Evolutionary conservation across 2,329 filamentous ascomycete species (phyloP), one percentile per base, ranked within the genome.

Genomic region (Aspergillus latus): DNA sequence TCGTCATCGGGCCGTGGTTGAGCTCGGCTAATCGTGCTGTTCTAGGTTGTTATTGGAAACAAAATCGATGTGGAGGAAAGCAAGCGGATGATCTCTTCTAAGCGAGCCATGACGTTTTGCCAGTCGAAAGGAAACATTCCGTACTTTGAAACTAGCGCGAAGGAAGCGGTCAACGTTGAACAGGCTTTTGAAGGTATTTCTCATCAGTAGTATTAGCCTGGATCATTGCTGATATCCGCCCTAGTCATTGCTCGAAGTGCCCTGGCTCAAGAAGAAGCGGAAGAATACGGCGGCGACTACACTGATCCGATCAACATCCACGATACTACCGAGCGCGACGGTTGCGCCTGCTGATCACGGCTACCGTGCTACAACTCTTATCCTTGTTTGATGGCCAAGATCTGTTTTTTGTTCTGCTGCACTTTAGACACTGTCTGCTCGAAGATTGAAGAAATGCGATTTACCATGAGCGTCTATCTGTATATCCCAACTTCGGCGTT

Each of bases 11-110:
- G 16, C n/a, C 7, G 45, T 15, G 37, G 8, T 10, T n/a, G 32
- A 16, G 4, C 9, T 9, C 6, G 42, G 50, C 64, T 56, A 64
- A 49, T 28, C 16, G 11, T 43, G 11, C 37, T 43, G 16, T 39
- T 28, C 13, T 54, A 93, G 89, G 89, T 96, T 58, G 94, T 99
- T 39, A 85, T 99, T 58, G 94, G 94, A 56, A 99, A 99, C 84
- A 99, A 99, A 84, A 96, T 99, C 68, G 94, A 99, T 79, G 88
- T 97, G 45, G 94, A 97, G 74, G 94, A 97, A 78, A 96, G 88
- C 82, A 97, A 97, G 83, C 85, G 94, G 74, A 91, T 94, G 81
- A 95, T 99, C 68, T 96, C 91, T 30, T 92, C 88, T 69, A 97
- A 97, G 84, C 85, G 94, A 62, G 94, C 94, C 58, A 92, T 93